A percentile compares a stretch with the other conserved stretches of the same genome.
Conservation (phyloP, 202 grass and related monocot genomes). For the Dendrocalamus latiflorus region DNA sequence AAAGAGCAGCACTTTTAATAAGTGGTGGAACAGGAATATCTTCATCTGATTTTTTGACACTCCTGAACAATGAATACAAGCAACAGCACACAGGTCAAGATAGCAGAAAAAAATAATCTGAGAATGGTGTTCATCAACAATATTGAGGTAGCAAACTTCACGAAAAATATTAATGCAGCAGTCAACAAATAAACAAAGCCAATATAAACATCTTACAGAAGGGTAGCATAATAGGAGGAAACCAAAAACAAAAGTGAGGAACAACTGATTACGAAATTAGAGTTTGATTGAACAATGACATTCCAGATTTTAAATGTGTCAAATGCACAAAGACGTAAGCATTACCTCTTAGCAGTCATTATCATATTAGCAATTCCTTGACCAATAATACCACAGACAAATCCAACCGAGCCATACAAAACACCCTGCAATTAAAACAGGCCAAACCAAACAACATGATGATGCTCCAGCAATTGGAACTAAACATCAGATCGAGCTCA, state of each 20-base stretch:
- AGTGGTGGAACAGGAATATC: conserved; percentile 89
- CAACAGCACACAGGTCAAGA: conserved; percentile 6
- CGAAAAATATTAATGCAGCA: too few species aligned
- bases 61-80: conserved; percentile 43
- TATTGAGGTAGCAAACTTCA: not conserved
- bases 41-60: conserved; percentile 79
- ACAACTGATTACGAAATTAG: not conserved
- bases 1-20: conserved; percentile 90
- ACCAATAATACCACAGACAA: conserved; percentile 83
- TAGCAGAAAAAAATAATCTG: not conserved
- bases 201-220: not conserved
- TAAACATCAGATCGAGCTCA: not conserved
- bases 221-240: not conserved
- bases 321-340: not conserved
- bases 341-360: conserved; percentile 94
- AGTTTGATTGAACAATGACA: not conserved
- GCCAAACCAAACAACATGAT: not conserved
- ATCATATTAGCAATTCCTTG: conserved; percentile 91
- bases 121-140: not conserved
- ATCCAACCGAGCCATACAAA: conserved; percentile 89
- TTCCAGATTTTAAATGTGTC: not conserved
- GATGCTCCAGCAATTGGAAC: conserved; percentile 4
- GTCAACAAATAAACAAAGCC: too few species aligned
- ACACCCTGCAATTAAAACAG: conserved; percentile 59
- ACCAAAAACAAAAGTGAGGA: not conserved